These are phyloP conservation scores for Aspergillus aculeatinus DNA, from an alignment of 2,329 filamentous ascomycete species.

Conservation along the genomic window DNA sequence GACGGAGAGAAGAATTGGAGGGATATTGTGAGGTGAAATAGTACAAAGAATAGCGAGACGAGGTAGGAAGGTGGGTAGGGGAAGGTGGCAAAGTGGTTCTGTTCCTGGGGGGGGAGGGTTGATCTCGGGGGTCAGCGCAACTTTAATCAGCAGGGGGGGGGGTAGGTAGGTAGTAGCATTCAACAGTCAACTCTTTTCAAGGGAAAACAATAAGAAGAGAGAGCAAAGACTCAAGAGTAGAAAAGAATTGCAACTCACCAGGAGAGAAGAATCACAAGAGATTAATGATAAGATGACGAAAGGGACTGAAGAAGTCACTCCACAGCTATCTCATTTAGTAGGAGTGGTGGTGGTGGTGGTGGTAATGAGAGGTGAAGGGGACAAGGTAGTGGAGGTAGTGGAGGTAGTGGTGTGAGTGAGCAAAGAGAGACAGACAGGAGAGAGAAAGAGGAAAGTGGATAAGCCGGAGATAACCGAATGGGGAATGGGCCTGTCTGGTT, in stretches of 20 bases:
- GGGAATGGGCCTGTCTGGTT: not conserved
- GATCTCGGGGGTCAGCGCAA: slow-evolving; percentile 14
- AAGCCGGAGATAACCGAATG: slow-evolving; percentile 32
- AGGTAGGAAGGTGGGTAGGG: slow-evolving; percentile 9
- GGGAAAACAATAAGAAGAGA: too few species aligned
- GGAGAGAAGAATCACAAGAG: not conserved
- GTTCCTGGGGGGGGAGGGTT: slow-evolving; percentile 11
- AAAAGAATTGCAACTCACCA: not conserved
- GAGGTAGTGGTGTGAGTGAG: too few species aligned
- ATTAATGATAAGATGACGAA: too few species aligned
- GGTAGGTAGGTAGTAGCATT: not conserved
- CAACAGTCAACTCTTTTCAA: not conserved
- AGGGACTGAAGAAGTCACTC: too few species aligned
- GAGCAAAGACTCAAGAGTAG: not conserved
- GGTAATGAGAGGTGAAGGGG: too few species aligned
- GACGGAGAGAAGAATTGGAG: not conserved
- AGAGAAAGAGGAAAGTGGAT: slow-evolving; percentile 20
- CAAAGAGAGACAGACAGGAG: not conserved
- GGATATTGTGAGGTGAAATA: not conserved
- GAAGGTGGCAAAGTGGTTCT: slow-evolving; percentile 22
- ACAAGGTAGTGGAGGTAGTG: too few species aligned
- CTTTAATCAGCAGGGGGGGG: slow-evolving; percentile 21
- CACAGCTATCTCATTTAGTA: too few species aligned
- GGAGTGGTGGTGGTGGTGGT: too few species aligned
- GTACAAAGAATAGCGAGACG: slow-evolving; percentile 1